Evolutionary conservation across 2,329 filamentous ascomycete species (phyloP).

Genomic region (Aschersonia sp.): DNA sequence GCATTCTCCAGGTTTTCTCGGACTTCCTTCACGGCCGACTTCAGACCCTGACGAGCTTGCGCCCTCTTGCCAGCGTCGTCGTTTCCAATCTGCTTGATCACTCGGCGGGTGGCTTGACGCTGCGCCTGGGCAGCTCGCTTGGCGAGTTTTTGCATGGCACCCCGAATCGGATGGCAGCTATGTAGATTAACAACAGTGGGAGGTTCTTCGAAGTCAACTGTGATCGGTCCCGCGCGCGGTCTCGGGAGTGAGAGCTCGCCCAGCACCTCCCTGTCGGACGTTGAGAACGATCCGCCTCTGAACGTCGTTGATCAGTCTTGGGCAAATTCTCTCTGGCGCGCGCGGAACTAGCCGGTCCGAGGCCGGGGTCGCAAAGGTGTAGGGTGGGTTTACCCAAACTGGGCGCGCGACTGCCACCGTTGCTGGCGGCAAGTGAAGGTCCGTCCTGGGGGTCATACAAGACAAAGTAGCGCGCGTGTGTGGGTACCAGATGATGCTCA

Average conservation of each 20-base stretch:
- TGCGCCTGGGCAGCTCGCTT: conserved; percentile 52
- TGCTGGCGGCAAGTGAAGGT: no score
- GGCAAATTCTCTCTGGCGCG: not conserved
- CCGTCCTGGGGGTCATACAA: not conserved
- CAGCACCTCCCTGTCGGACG: not conserved
- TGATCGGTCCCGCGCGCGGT: not conserved
- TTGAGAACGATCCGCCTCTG: not conserved
- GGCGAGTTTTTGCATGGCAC: conserved; percentile 54
- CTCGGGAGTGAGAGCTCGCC: not conserved
- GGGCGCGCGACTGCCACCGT: no score
- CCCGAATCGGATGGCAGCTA: not conserved
- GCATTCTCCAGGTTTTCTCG: conserved; percentile 22
- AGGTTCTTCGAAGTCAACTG: not conserved
- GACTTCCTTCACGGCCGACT: conserved; percentile 17
- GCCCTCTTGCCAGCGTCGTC: conserved; percentile 14
- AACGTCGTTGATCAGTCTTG: not conserved
- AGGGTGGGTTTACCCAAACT: not conserved
- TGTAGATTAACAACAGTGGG: not conserved
- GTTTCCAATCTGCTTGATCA: conserved; percentile 21
- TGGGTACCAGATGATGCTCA: no score
- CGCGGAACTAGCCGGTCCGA: conserved; percentile 4
- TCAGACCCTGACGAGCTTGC: conserved; percentile 16
- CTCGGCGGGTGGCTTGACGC: conserved; percentile 42
- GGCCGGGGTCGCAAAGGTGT: not conserved
- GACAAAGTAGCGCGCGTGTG: not conserved